Conservation (phyloP, 352 stramenopile species). For the Globisporangium carolinianum region DNA sequence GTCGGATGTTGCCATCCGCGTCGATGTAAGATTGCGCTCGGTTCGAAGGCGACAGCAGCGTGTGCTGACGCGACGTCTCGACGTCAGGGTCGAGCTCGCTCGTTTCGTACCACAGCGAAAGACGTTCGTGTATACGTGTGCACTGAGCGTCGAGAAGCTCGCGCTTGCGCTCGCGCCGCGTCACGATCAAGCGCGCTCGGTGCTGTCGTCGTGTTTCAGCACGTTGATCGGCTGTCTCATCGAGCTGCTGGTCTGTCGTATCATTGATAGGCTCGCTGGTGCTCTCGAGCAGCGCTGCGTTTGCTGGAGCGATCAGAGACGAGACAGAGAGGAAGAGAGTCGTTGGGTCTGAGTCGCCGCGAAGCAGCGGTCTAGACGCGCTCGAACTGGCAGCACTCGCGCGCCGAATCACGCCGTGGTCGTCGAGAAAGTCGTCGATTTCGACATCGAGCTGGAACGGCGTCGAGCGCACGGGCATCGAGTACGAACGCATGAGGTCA, state of each 20-base stretch:
- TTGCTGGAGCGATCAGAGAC: not conserved
- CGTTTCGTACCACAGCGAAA: conserved; percentile 25
- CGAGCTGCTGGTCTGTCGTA: not conserved
- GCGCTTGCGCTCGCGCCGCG: conserved; percentile 19
- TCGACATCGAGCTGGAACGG: conserved; percentile 21
- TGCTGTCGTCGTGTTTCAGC: conserved; percentile 1
- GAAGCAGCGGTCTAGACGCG: conserved; percentile 19
- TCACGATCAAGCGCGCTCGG: conserved; percentile 15
- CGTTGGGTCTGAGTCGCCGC: conserved; percentile 17
- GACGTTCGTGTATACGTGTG: conserved; percentile 13
- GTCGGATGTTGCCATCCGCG: conserved; percentile 25
- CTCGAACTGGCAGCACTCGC: conserved; percentile 18
- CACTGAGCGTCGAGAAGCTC: conserved; percentile 17
- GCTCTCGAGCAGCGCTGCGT: not conserved
- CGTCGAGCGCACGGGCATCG: conserved; percentile 4
- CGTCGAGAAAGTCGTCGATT: conserved; percentile 28
- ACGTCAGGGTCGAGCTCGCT: conserved; percentile 18
- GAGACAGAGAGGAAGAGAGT: conserved; percentile 10
- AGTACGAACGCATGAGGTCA: conserved; percentile 6
- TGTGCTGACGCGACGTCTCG: conserved; percentile 25
- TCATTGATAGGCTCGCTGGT: not conserved
- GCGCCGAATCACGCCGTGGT: conserved; percentile 35
- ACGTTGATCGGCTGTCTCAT: not conserved
- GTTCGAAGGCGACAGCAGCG: conserved; percentile 16
- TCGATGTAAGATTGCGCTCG: conserved; percentile 25